Evolutionary conservation across 169 alveolate genomes (phyloP), one percentile per base, ranked within the genome.

Genomic region (Plasmodium blacklocki): DNA sequence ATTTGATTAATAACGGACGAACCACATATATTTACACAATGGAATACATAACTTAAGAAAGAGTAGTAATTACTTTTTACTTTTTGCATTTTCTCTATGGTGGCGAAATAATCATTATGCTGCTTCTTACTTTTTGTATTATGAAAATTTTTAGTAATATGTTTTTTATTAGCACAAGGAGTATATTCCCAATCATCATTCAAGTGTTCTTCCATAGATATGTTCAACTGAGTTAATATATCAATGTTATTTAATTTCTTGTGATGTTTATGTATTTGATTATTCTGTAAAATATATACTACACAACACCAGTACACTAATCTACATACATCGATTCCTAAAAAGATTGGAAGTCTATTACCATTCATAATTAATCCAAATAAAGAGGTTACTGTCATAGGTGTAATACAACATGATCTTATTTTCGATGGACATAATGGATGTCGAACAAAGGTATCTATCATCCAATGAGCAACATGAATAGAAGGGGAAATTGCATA

Each of bases 381-480:
- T 45, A 96, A 90, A 15, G 95, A 74, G 11, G 94, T 47, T 93
- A 96, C 94, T 8, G 93, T 87, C 52, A 89, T 67, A 39, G 95
- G 94, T 63, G 93, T 88, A 8, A 95, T 91, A 29, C 96, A 73
- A 23, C 95, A 88, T 18, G 76, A 50, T 23, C 98, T 74, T 32
- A 96, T 75, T 26, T 47, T 21, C 2, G 96, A 95, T 49, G 97
- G 98, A 58, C 98, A 95, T 45, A 96, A 93, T 1, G 98, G 98
- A 52, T 96, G 98, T 9, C 98, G 87, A 14, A 95, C 74, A 60
- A 96, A 93, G 7, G 95, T 88, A 67, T 96, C 98, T 88, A 96
- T 83, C 52, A 96, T 67, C 98, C 98, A 96, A 71, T 96, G 97
- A 18, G 95, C 96, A 7, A 93, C 96, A 64, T 95, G 95, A 26